phyloP scores from a whole-genome alignment of 2,329 filamentous ascomycete genomes.

The Westerdykella aurantiaca region DNA sequence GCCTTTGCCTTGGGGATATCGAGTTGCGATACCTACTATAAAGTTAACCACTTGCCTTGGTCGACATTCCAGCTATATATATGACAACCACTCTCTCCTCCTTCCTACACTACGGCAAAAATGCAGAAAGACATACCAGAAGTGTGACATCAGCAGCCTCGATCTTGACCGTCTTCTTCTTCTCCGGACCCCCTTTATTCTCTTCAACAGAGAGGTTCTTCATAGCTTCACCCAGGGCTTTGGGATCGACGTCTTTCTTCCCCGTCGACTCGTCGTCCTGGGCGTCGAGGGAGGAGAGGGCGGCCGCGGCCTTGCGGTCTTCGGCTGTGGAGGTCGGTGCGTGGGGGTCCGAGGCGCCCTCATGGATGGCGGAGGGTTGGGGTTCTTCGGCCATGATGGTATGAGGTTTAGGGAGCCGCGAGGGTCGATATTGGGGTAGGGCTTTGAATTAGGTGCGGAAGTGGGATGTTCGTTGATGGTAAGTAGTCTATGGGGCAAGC shows the following conservation, averaged over 20 bases:
- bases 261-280: slow-evolving; percentile 45
- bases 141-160: slow-evolving; percentile 65
- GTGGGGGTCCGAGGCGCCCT: slow-evolving; percentile 51
- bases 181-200: slow-evolving; percentile 45
- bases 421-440: slow-evolving; percentile 1
- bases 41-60: background rate
- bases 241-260: slow-evolving; percentile 60
- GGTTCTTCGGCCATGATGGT: slow-evolving; percentile 54
- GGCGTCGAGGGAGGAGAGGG: slow-evolving; percentile 63
- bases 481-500: too few relatives aligned
- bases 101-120: background rate
- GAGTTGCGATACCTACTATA: slow-evolving; percentile 55
- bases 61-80: background rate
- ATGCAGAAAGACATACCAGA: slow-evolving; percentile 48
- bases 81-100: background rate
- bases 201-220: slow-evolving; percentile 51
- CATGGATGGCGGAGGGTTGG: slow-evolving; percentile 53
- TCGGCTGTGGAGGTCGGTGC: slow-evolving; percentile 56
- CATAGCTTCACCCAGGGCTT: slow-evolving; percentile 67
- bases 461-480: background rate
- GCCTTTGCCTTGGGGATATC: slow-evolving; percentile 67
- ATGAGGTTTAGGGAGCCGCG: background rate
- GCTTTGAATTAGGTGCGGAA: background rate
- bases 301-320: slow-evolving; percentile 70
- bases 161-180: slow-evolving; percentile 58